phyloP scores from a whole-genome alignment of 768 basidiomycete species.

The Termitomyces eurrhizus region DNA sequence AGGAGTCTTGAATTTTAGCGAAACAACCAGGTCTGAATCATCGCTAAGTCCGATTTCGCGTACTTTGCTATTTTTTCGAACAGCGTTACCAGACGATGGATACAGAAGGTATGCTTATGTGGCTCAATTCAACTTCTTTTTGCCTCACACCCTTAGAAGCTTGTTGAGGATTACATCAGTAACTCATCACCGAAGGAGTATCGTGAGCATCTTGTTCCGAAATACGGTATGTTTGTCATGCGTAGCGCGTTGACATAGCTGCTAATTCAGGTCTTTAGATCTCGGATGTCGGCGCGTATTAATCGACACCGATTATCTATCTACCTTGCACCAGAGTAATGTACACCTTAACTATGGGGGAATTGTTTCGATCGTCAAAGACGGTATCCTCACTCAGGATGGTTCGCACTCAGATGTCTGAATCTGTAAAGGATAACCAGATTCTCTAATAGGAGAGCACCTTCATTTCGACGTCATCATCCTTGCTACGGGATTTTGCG shows the following conservation, averaged over 20 bases:
- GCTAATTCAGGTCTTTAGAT: conserved; percentile 22
- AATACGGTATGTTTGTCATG: conserved; percentile 33
- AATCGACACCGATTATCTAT: conserved; percentile 44
- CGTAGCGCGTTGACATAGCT: too few species aligned
- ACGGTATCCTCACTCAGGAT: conserved; percentile 38
- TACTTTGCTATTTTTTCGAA: conserved; percentile 13
- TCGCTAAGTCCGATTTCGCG: conserved; percentile 5
- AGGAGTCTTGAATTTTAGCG: background rate
- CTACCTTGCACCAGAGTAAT: conserved; percentile 41
- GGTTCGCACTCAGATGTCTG: conserved; percentile 21
- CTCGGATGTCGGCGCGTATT: conserved; percentile 54
- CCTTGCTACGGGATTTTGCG: conserved; percentile 32
- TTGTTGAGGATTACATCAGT: conserved; percentile 30
- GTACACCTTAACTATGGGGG: conserved; percentile 39
- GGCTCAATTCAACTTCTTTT: background rate
- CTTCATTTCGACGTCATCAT: conserved; percentile 36
- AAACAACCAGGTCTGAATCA: background rate
- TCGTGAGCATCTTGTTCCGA: conserved; percentile 41
- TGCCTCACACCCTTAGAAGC: conserved; percentile 10
- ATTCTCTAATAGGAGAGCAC: conserved; percentile 25
- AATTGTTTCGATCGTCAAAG: conserved; percentile 33
- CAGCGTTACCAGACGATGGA: conserved; percentile 3
- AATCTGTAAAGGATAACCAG: background rate
- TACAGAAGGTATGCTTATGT: conserved; percentile 4
- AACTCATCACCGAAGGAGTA: conserved; percentile 41